Evolutionary conservation across 176 grass and related monocot species (phyloP), one percentile per base, ranked within the genome.

Genomic region (Oryza punctata): DNA sequence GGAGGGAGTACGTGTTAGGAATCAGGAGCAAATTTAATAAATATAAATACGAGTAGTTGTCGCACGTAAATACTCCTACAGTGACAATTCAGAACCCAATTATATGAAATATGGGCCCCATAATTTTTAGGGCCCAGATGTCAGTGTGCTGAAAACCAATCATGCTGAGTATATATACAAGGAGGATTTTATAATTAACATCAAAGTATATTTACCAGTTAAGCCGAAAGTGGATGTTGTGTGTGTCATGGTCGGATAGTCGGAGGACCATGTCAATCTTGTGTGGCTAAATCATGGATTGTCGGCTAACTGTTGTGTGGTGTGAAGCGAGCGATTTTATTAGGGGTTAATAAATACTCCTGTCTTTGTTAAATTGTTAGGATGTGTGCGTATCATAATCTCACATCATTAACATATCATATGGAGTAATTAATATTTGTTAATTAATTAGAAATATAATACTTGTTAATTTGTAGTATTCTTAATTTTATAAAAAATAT

Each of bases 161-260:
- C 28, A 29, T 29, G 28, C 28, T 29, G 28, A 29, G 28, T 29
- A 29, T 29, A 29, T 29, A 29, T 29, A 29, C 28, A 1, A 29
- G 13, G 3, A 50, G 47, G 14, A 18, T 50, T 50, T 50, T 2
- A 50, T 37, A 6, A n/a, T n/a, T n/a, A n/a, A 37, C 35, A 37
- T 37, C 35, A 37, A 37, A 37, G 35, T 37, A 4, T 50, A 50
- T 50, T 50, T 50, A 50, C 3, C 13, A 50, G 15, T 50, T 16
- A 72, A 73, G 47, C 86, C 75, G 28, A 83, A 84, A 88, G 81
- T 73, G 60, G 81, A 67, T 67, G 69, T 13, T 25, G 35, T 37
- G 14, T 50, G 47, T 50, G 47, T 50, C 47, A 50, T 50, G 47
- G 47, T 50, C 47, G 47, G 47, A 50, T 18, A 50, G 47, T 50